Base-by-base conservation (phyloP, 495 filamentous ascomycete genomes). In the Penicillium paradoxum region DNA sequence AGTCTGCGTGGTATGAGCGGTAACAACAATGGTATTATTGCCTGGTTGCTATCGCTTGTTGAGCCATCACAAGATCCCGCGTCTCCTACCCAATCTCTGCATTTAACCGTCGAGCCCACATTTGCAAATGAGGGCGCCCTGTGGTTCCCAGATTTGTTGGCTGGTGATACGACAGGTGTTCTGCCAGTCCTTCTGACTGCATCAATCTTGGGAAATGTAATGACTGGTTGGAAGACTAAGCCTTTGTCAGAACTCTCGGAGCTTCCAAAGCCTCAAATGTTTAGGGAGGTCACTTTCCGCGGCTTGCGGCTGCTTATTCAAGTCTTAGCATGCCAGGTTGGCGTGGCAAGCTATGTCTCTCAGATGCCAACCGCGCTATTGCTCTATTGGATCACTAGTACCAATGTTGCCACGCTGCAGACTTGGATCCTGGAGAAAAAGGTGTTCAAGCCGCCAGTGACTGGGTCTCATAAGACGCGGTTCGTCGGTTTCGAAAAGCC, bases 111-210 rank as follows among this genome's bases (percentile, higher is more conserved):
- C 40, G 82, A 89, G 57, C 78, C 79, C 1, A 71, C 76, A 19
- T 62, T 92, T 6, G 76, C 78, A 0, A 71, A 68, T 2, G 91
- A 89, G 55, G 91, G 91, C 10, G 80, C 80, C 3, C 73, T 90
- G 6, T 97, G 90, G 90, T 91, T 93, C 63, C 76, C 80, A 4
- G 79, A 96, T 67, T 80, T 97, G 5, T 73, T 85, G 13, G 74
- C 71, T 6, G 72, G 85, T 19, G 91, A 97, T 63, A 79, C 88
- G 1, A 77, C 79, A 21, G 73, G 83, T n/a, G 56, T 83, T 18
- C 76, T 97, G 1, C 88, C 90, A 0, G 54, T 80, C 14, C 55
- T 79, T 0, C 69, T 91, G 14, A 63, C 63, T 7, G 39, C 58
- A 2, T 68, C 72, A 0, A 74, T 76, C 24, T 17, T 78, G 14